Evolutionary conservation across 345 rosid species (phyloP), one percentile per base, ranked within the genome.

Genomic region (Erucastrum elatum): DNA sequence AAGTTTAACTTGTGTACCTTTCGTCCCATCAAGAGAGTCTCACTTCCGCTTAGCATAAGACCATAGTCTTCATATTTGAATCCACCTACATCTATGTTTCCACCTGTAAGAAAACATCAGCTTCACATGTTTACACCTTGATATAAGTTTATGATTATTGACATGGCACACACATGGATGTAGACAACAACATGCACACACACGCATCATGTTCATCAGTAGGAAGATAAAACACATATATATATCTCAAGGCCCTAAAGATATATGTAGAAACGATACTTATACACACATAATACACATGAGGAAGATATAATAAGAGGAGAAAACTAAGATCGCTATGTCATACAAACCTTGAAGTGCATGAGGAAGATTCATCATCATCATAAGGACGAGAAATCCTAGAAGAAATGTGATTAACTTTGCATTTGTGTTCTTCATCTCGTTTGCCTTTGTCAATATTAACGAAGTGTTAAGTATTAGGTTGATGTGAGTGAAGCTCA

Each of bases 381-480:
- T 68, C 49, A 8, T 26, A 41, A 80, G 31, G 76, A 80, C 33
- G 39, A 80, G 66, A 70, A 70, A 41, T n/a, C 68, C 72, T 70
- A 80, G 6, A 70, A 56, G 15, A 53, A 75, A 16, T 44, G 72
- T 70, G 44, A 56, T 46, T 41, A 75, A 56, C 68, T 70, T 70
- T 1, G 64, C 39, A 8, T 64, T 8, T 13, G 29, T 74, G 31
- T 70, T 74, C 66, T 79, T 80, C 83, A 80, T 80, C 67, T 74
- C n/a, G 46, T 61, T 53, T 59, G 51, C 62, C 4, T 75, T 64
- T 39, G 44, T 41, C 26, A 69, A 13, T 68, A 31, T 31, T 55
- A 64, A 53, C 79, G 53, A 69, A 64, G 61, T 1, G 68, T 41
- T 55, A 75, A 12, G 67, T 29, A 12, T 63, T 13, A 30, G 30